Evolutionary conservation across 352 stramenopile species (phyloP).

Genomic region (Blastocystis sp.): DNA sequence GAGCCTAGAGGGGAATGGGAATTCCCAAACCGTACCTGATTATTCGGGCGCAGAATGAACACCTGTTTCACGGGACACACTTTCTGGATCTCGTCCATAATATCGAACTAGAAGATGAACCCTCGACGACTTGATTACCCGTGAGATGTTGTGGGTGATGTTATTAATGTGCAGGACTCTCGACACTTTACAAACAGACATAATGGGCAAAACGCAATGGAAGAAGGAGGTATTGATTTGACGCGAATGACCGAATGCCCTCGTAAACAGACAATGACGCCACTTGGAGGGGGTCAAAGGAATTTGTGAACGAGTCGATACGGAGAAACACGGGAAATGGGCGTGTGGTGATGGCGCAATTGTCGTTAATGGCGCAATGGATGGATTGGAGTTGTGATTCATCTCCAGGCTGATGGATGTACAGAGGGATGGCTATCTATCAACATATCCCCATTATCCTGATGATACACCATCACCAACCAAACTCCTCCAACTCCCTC

Average conservation of each 20-base stretch:
- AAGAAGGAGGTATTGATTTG: not conserved
- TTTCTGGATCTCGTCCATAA: constrained; percentile 11
- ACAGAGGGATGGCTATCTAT: no score
- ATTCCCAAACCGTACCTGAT: not conserved
- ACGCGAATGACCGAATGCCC: not conserved
- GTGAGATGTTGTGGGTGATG: constrained; percentile 41
- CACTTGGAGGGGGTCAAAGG: not conserved
- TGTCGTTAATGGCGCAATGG: no score
- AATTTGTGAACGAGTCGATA: not conserved
- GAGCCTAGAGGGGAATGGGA: not conserved
- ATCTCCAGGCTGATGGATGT: no score
- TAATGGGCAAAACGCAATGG: not conserved
- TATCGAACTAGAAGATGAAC: constrained; percentile 25
- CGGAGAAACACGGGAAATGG: not conserved
- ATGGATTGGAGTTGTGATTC: no score
- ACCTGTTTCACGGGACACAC: constrained; percentile 28
- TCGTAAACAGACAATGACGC: not conserved
- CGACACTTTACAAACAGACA: not conserved
- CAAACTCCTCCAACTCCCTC: no score
- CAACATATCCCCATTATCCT: no score
- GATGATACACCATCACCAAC: no score
- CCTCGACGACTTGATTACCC: not conserved
- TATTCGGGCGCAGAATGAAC: constrained; percentile 16
- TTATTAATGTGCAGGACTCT: constrained; percentile 13
- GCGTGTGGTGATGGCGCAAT: no score